Evolutionary conservation across 2,329 filamentous ascomycete species (phyloP).

Genomic region (Cladosporium austrohemisphaericum): DNA sequence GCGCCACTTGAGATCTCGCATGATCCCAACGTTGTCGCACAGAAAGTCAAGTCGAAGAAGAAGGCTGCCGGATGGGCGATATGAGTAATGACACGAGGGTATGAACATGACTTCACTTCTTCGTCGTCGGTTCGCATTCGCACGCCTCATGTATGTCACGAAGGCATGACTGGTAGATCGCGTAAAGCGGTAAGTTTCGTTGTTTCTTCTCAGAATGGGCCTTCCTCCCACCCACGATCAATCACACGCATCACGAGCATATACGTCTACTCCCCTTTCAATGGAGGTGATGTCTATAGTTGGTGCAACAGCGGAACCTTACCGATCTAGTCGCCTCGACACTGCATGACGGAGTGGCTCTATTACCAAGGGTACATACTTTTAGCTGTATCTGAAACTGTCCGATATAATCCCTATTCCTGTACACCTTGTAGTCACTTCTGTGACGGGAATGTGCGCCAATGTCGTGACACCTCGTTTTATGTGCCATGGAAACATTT

Average conservation of each 20-base stretch:
- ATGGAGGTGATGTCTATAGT: constrained; percentile 16
- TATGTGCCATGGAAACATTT: too few relatives aligned
- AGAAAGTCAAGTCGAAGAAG: constrained; percentile 34
- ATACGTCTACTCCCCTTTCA: constrained; percentile 15
- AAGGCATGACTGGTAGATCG: background rate
- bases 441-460: too few relatives aligned
- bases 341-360: constrained; percentile 2
- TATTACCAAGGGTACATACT: constrained; percentile 12
- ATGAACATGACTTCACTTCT: constrained; percentile 8
- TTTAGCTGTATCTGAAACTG: too few relatives aligned
- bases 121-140: background rate
- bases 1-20: constrained; percentile 30
- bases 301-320: constrained; percentile 13
- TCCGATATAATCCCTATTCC: too few relatives aligned
- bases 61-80: constrained; percentile 37
- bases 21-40: constrained; percentile 26
- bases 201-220: background rate
- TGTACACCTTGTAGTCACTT: too few relatives aligned
- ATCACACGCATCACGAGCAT: constrained; percentile 15
- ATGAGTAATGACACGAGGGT: constrained; percentile 20
- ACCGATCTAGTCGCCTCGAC: constrained; percentile 8
- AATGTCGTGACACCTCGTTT: too few relatives aligned
- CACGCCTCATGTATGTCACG: background rate
- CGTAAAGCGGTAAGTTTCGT: background rate
- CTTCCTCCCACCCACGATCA: background rate